Conservation (phyloP, 257 asterid genomes). For the Nicotiana noctiflora region DNA sequence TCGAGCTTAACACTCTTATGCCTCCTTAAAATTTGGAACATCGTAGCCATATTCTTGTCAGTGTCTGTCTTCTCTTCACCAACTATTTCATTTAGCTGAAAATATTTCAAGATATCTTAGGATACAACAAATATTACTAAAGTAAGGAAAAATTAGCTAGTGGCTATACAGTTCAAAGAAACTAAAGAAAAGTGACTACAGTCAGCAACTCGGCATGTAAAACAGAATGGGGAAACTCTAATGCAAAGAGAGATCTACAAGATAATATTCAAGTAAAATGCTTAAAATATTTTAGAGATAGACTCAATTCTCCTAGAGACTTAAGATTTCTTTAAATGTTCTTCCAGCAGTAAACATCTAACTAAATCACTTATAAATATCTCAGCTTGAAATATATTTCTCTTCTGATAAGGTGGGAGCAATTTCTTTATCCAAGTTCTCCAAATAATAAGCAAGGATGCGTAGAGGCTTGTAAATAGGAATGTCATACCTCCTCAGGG, state of each 20-base stretch:
- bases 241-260: neutral
- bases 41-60: conserved; percentile 81
- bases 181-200: conserved; percentile 1
- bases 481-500: conserved; percentile 69
- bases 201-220: neutral
- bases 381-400: neutral
- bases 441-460: neutral
- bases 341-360: neutral
- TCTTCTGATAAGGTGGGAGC: neutral
- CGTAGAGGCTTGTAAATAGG: neutral
- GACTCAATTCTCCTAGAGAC: neutral
- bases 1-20: conserved; percentile 60
- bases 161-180: neutral
- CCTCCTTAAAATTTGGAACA: conserved; percentile 66
- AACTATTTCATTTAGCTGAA: neutral
- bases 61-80: conserved; percentile 68
- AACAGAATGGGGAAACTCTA: neutral
- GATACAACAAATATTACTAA: neutral
- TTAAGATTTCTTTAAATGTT: neutral
- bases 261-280: neutral
- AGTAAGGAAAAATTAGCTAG: neutral
- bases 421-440: neutral
- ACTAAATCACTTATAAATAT: neutral
- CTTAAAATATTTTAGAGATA: neutral
- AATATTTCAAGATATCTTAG: neutral